A percentile compares a stretch with the other conserved stretches of the same genome.
These are phyloP conservation scores for Fraxinus americana DNA, from an alignment of 257 asterid species.

Conservation along the genomic window DNA sequence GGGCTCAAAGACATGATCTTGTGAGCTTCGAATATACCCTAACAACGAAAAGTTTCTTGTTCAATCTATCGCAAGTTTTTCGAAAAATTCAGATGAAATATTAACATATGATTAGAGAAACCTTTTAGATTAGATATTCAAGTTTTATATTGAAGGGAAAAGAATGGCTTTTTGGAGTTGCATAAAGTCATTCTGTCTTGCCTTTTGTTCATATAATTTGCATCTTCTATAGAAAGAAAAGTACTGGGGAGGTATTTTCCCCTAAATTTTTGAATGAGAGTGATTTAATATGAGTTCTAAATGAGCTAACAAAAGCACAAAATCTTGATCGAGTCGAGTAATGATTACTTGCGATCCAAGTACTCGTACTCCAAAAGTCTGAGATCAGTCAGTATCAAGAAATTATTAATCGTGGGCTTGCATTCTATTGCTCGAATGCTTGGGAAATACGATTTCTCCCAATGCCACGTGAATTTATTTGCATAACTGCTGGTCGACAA, in stretches of 20 bases:
- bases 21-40: neutral
- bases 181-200: conserved; percentile 40
- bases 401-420: too few species aligned
- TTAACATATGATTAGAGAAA: conserved; percentile 6
- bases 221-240: conserved; percentile 40
- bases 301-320: neutral
- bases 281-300: neutral
- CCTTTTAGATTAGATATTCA: conserved; percentile 1
- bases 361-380: too few species aligned
- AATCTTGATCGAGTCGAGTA: neutral
- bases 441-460: too few species aligned
- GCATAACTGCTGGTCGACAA: too few species aligned
- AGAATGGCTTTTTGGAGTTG: conserved; percentile 45
- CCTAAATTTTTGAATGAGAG: neutral
- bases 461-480: too few species aligned
- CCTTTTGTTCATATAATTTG: neutral
- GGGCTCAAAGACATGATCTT: conserved; percentile 41
- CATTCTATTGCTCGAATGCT: too few species aligned
- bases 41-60: neutral
- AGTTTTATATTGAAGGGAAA: conserved; percentile 26
- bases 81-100: conserved; percentile 1
- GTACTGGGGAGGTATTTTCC: conserved; percentile 4
- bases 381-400: too few species aligned
- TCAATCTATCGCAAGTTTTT: neutral
- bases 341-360: neutral